A percentile compares a stretch with the other conserved stretches of the same genome.
Conservation (phyloP, 164 flowering plant genomes). For the Chimonanthus salicifolius region DNA sequence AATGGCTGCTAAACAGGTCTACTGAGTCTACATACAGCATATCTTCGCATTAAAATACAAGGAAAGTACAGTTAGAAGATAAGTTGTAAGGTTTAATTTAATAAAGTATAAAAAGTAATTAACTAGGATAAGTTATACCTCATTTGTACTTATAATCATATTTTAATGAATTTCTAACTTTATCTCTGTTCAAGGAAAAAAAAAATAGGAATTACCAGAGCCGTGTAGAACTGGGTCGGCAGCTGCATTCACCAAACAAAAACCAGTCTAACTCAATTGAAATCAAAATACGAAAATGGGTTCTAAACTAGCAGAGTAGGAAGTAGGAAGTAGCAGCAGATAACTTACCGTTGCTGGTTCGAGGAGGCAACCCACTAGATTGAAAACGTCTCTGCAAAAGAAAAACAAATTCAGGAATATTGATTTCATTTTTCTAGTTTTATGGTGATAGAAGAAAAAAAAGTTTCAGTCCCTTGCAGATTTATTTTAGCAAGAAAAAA, state of each 20-base stretch:
- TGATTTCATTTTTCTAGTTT: too few species aligned
- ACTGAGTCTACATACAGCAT: neutral
- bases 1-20: neutral
- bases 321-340: neutral
- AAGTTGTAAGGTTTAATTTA: too few species aligned
- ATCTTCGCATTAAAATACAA: too few species aligned
- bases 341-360: slow-evolving; percentile 86
- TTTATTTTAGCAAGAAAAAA: neutral
- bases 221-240: slow-evolving; percentile 94
- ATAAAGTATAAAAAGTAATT: too few species aligned
- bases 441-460: too few species aligned
- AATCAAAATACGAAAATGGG: neutral
- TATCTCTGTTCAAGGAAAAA: neutral
- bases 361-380: slow-evolving; percentile 75
- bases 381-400: slow-evolving; percentile 69
- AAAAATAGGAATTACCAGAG: slow-evolving; percentile 45
- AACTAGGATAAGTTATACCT: neutral
- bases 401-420: neutral
- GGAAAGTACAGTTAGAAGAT: neutral
- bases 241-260: slow-evolving; percentile 46
- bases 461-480: neutral
- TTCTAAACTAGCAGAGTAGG: neutral
- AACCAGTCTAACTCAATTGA: neutral
- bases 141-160: neutral
- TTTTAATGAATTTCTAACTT: neutral